phyloP scores from a whole-genome alignment of 164 flowering plant genomes.

The Stephania cephalantha region DNA sequence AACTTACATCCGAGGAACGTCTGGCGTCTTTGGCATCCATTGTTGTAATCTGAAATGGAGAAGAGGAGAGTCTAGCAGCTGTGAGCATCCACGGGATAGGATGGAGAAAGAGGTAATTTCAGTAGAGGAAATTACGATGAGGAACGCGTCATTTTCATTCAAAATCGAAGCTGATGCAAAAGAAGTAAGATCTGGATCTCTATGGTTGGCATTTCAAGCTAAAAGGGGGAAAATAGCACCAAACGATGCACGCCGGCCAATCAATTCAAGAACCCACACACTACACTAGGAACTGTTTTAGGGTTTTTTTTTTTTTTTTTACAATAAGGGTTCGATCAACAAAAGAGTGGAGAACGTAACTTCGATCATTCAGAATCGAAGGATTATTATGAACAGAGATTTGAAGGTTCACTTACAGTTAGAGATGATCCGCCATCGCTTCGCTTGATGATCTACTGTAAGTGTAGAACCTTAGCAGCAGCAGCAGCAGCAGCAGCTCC shows the following conservation, averaged over 20 bases:
- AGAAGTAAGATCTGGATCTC: not conserved
- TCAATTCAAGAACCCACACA: not conserved
- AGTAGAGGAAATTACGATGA: not conserved
- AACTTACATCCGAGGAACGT: conserved; percentile 9
- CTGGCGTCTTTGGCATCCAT: conserved; percentile 7
- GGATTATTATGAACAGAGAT: not conserved
- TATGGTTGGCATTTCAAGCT: not conserved
- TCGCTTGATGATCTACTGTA: too few relatives aligned
- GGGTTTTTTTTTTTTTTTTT: too few relatives aligned
- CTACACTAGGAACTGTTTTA: not conserved
- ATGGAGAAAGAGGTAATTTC: not conserved
- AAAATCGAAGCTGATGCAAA: not conserved
- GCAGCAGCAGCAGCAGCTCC: too few relatives aligned
- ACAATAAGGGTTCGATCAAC: not conserved
- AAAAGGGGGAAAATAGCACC: not conserved
- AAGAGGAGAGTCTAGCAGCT: not conserved
- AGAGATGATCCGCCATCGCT: not conserved
- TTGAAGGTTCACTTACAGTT: not conserved
- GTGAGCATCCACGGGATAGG: not conserved
- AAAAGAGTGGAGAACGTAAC: not conserved
- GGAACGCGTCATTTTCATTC: too few relatives aligned
- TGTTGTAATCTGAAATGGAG: not conserved
- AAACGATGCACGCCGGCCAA: too few relatives aligned
- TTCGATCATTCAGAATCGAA: not conserved
- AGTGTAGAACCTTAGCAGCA: too few relatives aligned